phyloP scores from a whole-genome alignment of 805 yeast species.

The Kockiozyma suomiensis region DNA sequence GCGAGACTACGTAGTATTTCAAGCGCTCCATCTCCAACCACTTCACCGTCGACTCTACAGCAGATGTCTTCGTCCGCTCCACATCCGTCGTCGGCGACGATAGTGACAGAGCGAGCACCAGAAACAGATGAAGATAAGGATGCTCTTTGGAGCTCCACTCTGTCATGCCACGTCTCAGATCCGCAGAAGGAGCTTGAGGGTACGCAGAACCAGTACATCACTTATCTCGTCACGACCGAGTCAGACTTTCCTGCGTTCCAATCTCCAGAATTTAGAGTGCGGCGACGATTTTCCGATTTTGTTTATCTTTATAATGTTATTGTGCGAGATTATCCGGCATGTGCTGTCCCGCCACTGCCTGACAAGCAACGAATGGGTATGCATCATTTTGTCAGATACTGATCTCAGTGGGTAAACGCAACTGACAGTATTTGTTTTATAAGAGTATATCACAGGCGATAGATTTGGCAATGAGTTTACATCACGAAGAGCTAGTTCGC shows the following conservation, averaged over 20 bases:
- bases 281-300: conserved; percentile 88
- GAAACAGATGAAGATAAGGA: conserved; percentile 32
- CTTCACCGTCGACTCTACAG: background rate
- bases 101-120: conserved; percentile 32
- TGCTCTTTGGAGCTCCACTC: conserved; percentile 30
- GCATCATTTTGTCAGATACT: background rate
- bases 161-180: conserved; percentile 39
- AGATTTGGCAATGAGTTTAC: conserved; percentile 86
- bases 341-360: conserved; percentile 90
- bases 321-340: conserved; percentile 76
- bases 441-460: conserved; percentile 89
- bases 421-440: background rate
- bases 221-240: conserved; percentile 66
- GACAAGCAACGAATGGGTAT: conserved; percentile 73
- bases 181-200: conserved; percentile 76
- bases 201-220: conserved; percentile 68
- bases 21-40: background rate
- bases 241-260: conserved; percentile 65
- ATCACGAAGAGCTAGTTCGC: conserved; percentile 73
- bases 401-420: background rate
- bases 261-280: conserved; percentile 50
- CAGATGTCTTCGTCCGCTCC: conserved; percentile 4
- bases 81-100: conserved; percentile 31
- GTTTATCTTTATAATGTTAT: conserved; percentile 74
- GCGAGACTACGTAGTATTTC: background rate